Percentiles rank a stretch among this genome's conserved stretches.
Conservation (phyloP, 441 rosid genomes). For the Corymbia calophylla region DNA sequence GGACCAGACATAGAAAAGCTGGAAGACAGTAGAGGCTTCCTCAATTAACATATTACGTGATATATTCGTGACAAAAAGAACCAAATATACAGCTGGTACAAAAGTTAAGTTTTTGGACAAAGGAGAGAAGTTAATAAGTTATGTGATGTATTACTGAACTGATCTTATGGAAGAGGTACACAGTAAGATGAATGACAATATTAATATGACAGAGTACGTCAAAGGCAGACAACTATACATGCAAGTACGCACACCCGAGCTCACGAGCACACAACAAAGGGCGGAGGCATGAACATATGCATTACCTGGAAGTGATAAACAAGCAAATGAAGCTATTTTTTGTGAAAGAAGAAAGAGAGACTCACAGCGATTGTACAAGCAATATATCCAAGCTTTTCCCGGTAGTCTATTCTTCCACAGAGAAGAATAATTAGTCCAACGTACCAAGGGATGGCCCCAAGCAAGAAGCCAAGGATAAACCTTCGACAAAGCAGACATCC, state of each 20-base stretch:
- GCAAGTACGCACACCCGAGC: background rate
- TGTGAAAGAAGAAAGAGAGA: too few species aligned
- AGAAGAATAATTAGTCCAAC: conserved; percentile 53
- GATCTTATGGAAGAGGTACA: background rate
- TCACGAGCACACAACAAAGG: background rate
- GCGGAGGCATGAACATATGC: background rate
- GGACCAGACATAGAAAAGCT: background rate
- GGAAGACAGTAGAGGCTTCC: background rate
- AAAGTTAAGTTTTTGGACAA: background rate
- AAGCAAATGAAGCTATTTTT: too few species aligned
- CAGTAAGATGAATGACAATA: background rate
- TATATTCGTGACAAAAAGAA: too few species aligned
- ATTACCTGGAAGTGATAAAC: too few species aligned
- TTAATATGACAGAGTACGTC: background rate
- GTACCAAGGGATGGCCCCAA: conserved; percentile 87
- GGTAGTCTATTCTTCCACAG: conserved; percentile 53
- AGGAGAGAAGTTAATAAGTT: background rate
- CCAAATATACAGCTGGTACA: too few species aligned
- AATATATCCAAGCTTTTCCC: too few species aligned
- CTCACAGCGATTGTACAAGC: too few species aligned
- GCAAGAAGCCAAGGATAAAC: conserved; percentile 76
- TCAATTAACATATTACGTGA: background rate
- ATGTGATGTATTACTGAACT: background rate
- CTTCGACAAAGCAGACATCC: too few species aligned
- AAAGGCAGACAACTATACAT: background rate